Percentiles rank a stretch among this genome's conserved stretches.
phyloP scores from a whole-genome alignment of 768 basidiomycete species.

The Mycena crocata region DNA sequence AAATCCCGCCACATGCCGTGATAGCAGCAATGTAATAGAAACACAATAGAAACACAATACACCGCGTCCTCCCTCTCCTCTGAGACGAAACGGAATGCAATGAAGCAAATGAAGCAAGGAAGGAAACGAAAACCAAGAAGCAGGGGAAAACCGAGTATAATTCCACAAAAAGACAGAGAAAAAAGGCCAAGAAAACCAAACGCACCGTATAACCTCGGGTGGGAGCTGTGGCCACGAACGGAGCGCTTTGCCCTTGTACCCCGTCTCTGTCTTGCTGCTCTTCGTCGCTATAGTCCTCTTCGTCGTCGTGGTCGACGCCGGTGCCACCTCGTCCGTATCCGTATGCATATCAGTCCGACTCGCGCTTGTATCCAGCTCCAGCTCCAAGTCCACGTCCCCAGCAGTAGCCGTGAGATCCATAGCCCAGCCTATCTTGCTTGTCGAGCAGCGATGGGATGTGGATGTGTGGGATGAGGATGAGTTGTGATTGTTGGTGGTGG shows the following conservation, averaged over 20 bases:
- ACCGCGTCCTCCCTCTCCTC: no score
- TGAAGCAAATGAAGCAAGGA: no score
- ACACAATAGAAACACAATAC: no score
- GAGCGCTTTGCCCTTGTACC: conserved; percentile 30
- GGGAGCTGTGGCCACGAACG: conserved; percentile 29
- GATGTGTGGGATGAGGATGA: background rate
- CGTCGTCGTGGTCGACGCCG: background rate
- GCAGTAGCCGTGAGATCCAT: background rate
- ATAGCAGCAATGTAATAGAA: no score
- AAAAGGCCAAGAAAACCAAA: background rate
- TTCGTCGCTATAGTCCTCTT: background rate
- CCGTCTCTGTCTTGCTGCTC: background rate
- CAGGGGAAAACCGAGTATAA: background rate
- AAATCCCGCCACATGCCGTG: no score
- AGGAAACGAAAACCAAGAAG: background rate
- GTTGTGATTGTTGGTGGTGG: background rate
- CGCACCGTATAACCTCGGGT: conserved; percentile 30
- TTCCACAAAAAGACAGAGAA: background rate
- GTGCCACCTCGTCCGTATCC: no score
- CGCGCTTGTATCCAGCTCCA: no score
- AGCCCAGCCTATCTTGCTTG: background rate
- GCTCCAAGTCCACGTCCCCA: no score
- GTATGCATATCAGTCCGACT: no score
- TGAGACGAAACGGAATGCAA: no score
- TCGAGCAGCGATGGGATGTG: background rate